These are phyloP conservation scores for Lophium mytilinum DNA, from an alignment of 495 filamentous ascomycete species.

Conservation along the genomic window DNA sequence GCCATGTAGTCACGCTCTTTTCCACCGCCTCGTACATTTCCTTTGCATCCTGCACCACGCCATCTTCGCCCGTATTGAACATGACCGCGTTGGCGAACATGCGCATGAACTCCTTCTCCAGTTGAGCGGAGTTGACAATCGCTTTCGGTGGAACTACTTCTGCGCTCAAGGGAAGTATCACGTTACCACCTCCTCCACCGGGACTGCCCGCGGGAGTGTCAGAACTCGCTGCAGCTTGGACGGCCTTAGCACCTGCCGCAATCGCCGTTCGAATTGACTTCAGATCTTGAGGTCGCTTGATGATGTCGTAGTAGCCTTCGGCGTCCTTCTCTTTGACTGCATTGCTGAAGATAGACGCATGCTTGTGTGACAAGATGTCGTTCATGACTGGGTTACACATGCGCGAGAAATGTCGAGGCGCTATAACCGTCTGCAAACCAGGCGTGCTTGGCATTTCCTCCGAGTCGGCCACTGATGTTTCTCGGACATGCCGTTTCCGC, in stretches of 20 bases:
- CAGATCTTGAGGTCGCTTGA: slow-evolving; percentile 80
- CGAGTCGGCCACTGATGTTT: slow-evolving; percentile 35
- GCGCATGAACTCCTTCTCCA: slow-evolving; percentile 91
- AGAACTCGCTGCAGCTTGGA: slow-evolving; percentile 43
- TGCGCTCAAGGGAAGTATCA: slow-evolving; percentile 60
- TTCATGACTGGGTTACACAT: slow-evolving; percentile 74
- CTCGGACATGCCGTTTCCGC: slow-evolving; percentile 40
- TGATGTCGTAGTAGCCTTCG: slow-evolving; percentile 78
- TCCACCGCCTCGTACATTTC: slow-evolving; percentile 80
- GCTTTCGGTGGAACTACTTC: slow-evolving; percentile 78
- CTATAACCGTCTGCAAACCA: slow-evolving; percentile 19
- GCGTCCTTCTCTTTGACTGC: slow-evolving; percentile 79
- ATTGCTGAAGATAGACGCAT: slow-evolving; percentile 77
- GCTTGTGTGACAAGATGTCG: slow-evolving; percentile 74
- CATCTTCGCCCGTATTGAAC: slow-evolving; percentile 86
- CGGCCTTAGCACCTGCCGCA: slow-evolving; percentile 64
- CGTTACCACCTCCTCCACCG: slow-evolving; percentile 40
- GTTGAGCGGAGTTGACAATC: slow-evolving; percentile 88
- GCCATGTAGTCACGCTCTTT: slow-evolving; percentile 50
- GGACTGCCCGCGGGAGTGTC: slow-evolving; percentile 38
- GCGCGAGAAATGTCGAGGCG: slow-evolving; percentile 61
- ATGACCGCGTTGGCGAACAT: slow-evolving; percentile 98
- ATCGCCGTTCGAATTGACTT: slow-evolving; percentile 79
- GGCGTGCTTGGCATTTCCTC: slow-evolving; percentile 11
- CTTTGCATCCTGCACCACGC: slow-evolving; percentile 70